Conservation (phyloP, 495 filamentous ascomycete species). For the Penicillium coprophilum region DNA sequence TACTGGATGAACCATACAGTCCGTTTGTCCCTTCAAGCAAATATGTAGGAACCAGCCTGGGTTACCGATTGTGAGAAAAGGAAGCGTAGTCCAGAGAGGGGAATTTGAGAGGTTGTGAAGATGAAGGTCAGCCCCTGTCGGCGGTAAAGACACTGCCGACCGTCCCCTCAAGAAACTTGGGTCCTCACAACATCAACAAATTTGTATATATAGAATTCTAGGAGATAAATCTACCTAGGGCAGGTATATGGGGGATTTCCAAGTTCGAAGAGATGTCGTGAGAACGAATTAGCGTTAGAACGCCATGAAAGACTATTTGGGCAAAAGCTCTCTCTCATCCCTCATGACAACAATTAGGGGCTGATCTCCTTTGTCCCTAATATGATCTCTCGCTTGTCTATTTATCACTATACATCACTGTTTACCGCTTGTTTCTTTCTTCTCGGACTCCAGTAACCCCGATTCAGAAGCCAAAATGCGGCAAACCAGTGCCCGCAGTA, state of each 20-base stretch:
- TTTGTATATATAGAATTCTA: background rate
- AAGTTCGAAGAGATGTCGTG: background rate
- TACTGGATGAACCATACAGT: constrained; percentile 4
- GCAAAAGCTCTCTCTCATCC: constrained; percentile 8
- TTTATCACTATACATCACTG: background rate
- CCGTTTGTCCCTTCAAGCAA: background rate
- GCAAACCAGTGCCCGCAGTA: background rate
- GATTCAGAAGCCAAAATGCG: background rate
- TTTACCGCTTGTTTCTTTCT: background rate
- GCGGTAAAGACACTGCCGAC: constrained; percentile 31
- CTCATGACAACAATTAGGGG: constrained; percentile 9
- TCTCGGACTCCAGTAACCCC: background rate
- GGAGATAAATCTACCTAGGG: background rate
- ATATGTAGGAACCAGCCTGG: constrained; percentile 27
- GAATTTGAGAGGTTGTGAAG: constrained; percentile 12
- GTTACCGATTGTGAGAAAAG: constrained; percentile 22
- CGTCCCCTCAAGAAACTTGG: constrained; percentile 12
- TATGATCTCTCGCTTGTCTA: constrained; percentile 4
- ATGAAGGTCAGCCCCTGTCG: constrained; percentile 24
- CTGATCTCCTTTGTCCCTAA: constrained; percentile 9
- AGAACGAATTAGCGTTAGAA: background rate
- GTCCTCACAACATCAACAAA: background rate
- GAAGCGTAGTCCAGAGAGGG: constrained; percentile 8
- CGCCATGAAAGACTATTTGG: constrained; percentile 1
- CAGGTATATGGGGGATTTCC: background rate